Evolutionary conservation across 2,329 filamentous ascomycete genomes (phyloP).

Genomic region (Xylariaceae sp.): DNA sequence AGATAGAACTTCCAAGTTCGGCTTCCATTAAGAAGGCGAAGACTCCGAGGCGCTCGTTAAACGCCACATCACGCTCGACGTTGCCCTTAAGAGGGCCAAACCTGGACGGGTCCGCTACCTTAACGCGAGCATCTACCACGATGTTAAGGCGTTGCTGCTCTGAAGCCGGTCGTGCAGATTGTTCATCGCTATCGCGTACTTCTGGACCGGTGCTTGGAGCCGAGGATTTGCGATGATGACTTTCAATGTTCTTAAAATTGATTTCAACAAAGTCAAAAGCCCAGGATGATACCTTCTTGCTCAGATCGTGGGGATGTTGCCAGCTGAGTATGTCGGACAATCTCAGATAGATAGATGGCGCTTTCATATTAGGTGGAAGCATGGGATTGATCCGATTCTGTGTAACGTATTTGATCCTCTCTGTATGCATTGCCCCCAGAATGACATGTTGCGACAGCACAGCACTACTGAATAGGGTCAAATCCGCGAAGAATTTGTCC

Average conservation of each 20-base stretch:
- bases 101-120: slow-evolving; percentile 58
- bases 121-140: slow-evolving; percentile 60
- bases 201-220: slow-evolving; percentile 9
- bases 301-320: slow-evolving; percentile 26
- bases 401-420: slow-evolving; percentile 48
- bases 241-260: slow-evolving; percentile 57
- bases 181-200: slow-evolving; percentile 11
- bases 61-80: slow-evolving; percentile 67
- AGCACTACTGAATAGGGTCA: slow-evolving; percentile 56
- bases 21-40: slow-evolving; percentile 68
- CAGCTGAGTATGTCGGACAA: slow-evolving; percentile 51
- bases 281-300: slow-evolving; percentile 51
- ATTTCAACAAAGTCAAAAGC: slow-evolving; percentile 65
- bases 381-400: slow-evolving; percentile 45
- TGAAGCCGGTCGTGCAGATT: slow-evolving; percentile 14
- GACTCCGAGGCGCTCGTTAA: slow-evolving; percentile 62
- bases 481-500: slow-evolving; percentile 57
- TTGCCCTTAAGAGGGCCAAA: slow-evolving; percentile 61
- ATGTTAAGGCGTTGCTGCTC: slow-evolving; percentile 44
- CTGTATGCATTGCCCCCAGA: slow-evolving; percentile 53
- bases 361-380: slow-evolving; percentile 50
- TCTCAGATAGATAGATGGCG: slow-evolving; percentile 57
- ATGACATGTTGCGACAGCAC: slow-evolving; percentile 59
- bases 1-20: slow-evolving; percentile 62
- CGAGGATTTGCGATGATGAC: slow-evolving; percentile 18